Base-by-base conservation (phyloP, 768 basidiomycete genomes). In the Leucocoprinus sp. region DNA sequence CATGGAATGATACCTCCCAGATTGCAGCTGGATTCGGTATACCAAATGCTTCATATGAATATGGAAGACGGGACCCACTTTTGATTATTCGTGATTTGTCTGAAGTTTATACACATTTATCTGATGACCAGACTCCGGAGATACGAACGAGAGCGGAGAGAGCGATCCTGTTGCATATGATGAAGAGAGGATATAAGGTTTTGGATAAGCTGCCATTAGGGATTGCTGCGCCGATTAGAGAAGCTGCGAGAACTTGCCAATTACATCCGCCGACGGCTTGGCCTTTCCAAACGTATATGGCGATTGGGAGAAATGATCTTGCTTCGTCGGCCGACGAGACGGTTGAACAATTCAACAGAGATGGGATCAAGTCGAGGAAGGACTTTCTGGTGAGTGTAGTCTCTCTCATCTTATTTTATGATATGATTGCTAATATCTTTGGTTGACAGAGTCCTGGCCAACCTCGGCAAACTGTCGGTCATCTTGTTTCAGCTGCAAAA, bases 191-290 rank as follows among this genome's bases (percentile, higher is more conserved):
- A 2, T 57, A 64, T 5, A 66, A 71, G 9, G 69, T 80, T 40
- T 54, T 87, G 33, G 68, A 75, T 44, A 62, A 64, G 15, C 60
- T 92, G 14, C 80, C 87, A 1, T 58, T 88, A 8, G 86, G 87
- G 0, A 68, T 88, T 22, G 75, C 82, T 1, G 74, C 82, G 0
- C 93, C 95, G 1, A 64, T 98, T 4, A 68, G 83, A 43, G 96
- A 98, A 60, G 88, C 86, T 1, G 70, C 85, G n/a, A 67, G 90
- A 50, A 80, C 83, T 7, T 91, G 89, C 50, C 92, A 95, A 57
- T 62, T 84, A 5, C 74, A 80, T 0, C 88, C 93, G 2, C 79
- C 83, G 1, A 69, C 72, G 3, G 72, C 81, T 50, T 93, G 90
- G 91, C 72, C 81, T 0, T 50, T 74, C n/a, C 68, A 69, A 9